phyloP scores from a whole-genome alignment of 2,329 filamentous ascomycete genomes.

The Sporothrix inflata region DNA sequence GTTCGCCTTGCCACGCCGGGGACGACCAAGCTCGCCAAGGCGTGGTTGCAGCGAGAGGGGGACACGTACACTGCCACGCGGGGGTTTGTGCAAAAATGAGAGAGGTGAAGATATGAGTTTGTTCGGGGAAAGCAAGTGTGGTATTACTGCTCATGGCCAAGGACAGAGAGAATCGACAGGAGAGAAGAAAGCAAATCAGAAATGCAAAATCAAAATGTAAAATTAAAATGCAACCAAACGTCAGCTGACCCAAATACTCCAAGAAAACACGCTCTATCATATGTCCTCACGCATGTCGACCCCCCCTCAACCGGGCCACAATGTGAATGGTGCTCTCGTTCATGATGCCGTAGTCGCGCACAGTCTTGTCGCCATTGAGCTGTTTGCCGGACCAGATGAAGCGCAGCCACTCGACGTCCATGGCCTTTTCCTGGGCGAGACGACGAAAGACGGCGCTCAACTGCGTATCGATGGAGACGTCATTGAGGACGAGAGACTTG shows the following conservation, averaged over 20 bases:
- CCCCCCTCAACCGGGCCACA: constrained; percentile 13
- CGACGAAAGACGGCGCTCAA: constrained; percentile 3
- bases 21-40: not conserved
- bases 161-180: not conserved
- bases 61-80: not conserved
- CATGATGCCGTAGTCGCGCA: constrained; percentile 27
- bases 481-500: constrained; percentile 1
- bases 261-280: not conserved
- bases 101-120: not conserved
- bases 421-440: constrained; percentile 14
- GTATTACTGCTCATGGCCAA: not conserved
- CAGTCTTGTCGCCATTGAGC: constrained; percentile 11
- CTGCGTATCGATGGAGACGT: not conserved
- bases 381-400: constrained; percentile 27
- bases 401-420: constrained; percentile 24
- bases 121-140: not conserved
- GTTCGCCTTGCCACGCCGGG: not conserved
- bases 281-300: not conserved
- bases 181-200: not conserved
- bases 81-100: not conserved
- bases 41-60: not conserved
- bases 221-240: not conserved
- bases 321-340: constrained; percentile 30
- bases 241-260: not conserved
- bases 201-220: not conserved